Conservation (phyloP, 371 early-diverging fungal genomes). For the Rhizopus delemar region DNA sequence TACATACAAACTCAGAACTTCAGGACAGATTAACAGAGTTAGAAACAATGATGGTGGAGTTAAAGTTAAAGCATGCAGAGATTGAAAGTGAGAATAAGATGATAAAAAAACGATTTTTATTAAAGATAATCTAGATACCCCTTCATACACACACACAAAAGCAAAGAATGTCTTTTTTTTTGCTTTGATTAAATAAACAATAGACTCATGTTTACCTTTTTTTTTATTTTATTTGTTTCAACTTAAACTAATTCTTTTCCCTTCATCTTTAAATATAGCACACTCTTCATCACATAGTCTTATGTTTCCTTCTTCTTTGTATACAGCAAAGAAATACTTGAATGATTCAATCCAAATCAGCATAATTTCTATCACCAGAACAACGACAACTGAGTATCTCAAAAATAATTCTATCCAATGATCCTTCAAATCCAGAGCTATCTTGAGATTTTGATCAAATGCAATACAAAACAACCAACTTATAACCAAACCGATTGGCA, state of each 20-base stretch:
- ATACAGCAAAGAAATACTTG: background rate
- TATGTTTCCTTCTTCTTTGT: background rate
- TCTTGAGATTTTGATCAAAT: conserved; percentile 27
- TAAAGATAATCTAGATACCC: conserved; percentile 52
- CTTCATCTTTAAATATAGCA: background rate
- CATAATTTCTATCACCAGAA: conserved; percentile 8
- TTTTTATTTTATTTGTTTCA: background rate
- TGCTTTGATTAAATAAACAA: no score
- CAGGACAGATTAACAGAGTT: conserved; percentile 60
- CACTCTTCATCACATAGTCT: conserved; percentile 1
- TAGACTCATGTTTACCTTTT: background rate
- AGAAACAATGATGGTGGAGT: conserved; percentile 56
- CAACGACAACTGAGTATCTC: conserved; percentile 9
- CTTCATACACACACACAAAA: background rate
- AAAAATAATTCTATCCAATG: background rate
- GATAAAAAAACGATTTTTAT: conserved; percentile 27
- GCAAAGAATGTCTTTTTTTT: background rate
- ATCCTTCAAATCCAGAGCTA: conserved; percentile 5
- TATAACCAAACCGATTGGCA: conserved; percentile 46
- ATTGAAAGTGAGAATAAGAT: conserved; percentile 65
- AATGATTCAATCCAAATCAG: background rate
- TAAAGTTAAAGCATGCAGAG: conserved; percentile 69
- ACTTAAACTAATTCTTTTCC: no score
- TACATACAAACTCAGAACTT: conserved; percentile 62
- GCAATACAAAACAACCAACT: conserved; percentile 47